These are phyloP conservation scores for Rubroboletus satanas DNA, from an alignment of 768 basidiomycete species.

Conservation along the genomic window DNA sequence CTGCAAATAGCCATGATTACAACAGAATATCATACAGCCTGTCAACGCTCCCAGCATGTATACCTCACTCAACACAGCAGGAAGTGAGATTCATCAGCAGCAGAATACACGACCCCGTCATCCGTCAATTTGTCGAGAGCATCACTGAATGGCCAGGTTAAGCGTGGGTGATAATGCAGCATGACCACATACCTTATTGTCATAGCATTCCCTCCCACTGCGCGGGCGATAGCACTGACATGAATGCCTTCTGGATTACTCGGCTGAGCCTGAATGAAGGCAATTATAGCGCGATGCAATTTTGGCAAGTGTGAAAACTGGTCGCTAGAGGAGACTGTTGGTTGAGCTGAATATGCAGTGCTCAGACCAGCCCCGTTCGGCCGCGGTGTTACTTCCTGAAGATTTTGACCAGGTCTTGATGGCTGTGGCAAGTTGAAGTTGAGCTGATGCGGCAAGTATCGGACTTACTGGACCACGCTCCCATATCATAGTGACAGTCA, in stretches of 20 bases:
- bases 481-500: constrained; percentile 61
- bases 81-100: constrained; percentile 80
- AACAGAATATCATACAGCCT: not conserved
- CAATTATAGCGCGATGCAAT: constrained; percentile 60
- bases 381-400: constrained; percentile 10
- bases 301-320: constrained; percentile 55
- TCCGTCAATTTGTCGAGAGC: constrained; percentile 77
- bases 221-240: constrained; percentile 66
- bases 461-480: constrained; percentile 62
- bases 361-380: constrained; percentile 14
- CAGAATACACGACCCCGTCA: constrained; percentile 75
- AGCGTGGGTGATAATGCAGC: not conserved
- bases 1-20: not conserved
- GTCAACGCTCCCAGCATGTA: not conserved
- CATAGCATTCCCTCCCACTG: constrained; percentile 53
- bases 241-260: constrained; percentile 63
- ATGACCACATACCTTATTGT: constrained; percentile 53
- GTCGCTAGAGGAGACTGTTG: constrained; percentile 33
- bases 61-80: constrained; percentile 40
- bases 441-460: not conserved
- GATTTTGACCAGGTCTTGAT: constrained; percentile 29
- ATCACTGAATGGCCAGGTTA: constrained; percentile 40
- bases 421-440: constrained; percentile 25
- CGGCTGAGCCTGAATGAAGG: constrained; percentile 53
- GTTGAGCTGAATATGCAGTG: constrained; percentile 43